phyloP scores from a whole-genome alignment of 2,329 filamentous ascomycete genomes.

The Gliomastix tumulicola region DNA sequence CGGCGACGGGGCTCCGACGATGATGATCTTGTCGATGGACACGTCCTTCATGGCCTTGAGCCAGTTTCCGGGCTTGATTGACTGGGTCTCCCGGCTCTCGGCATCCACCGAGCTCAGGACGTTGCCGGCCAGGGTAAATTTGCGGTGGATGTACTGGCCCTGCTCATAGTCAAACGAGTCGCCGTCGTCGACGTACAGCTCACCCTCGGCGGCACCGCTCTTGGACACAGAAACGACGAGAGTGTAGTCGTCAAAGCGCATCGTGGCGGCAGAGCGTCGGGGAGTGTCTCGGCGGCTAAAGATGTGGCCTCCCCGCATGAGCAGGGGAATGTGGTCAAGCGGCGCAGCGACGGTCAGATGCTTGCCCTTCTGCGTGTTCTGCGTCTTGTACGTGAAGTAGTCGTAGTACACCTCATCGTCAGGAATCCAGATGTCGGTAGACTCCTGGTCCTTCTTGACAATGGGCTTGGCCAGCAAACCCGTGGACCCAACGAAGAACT shows the following conservation, averaged over 20 bases:
- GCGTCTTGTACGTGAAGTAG: constrained; percentile 80
- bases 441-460: constrained; percentile 65
- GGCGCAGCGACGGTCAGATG: constrained; percentile 65
- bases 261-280: constrained; percentile 76
- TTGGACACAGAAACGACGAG: constrained; percentile 69
- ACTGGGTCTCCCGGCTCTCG: constrained; percentile 43
- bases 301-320: constrained; percentile 91
- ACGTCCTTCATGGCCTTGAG: constrained; percentile 74
- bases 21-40: constrained; percentile 72
- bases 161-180: constrained; percentile 83
- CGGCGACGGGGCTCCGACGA: constrained; percentile 68
- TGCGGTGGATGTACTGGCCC: constrained; percentile 82
- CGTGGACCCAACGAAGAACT: constrained; percentile 83
- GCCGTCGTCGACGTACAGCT: constrained; percentile 87
- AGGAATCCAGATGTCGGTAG: constrained; percentile 76
- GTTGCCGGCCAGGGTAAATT: constrained; percentile 59
- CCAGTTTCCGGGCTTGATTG: constrained; percentile 59
- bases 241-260: constrained; percentile 94
- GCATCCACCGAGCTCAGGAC: constrained; percentile 65
- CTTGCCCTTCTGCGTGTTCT: constrained; percentile 64
- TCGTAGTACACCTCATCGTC: constrained; percentile 90
- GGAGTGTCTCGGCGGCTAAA: constrained; percentile 85
- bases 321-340: constrained; percentile 76
- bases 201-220: constrained; percentile 57
- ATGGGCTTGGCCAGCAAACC: constrained; percentile 92